These are phyloP conservation scores for Colletotrichum costaricense DNA, from an alignment of 2,329 filamentous ascomycete genomes.

Conservation along the genomic window DNA sequence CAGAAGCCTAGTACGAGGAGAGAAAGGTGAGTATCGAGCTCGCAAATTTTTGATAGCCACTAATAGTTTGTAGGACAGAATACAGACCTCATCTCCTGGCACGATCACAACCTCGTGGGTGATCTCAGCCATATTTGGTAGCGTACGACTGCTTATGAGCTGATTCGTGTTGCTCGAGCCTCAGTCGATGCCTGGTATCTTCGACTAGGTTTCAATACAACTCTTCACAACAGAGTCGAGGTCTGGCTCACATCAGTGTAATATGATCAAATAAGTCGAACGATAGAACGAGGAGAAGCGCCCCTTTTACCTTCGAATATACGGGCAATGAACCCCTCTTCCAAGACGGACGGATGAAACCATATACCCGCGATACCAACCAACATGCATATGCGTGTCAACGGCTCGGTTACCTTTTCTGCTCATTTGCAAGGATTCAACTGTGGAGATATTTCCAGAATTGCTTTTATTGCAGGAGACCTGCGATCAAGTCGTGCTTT, in stretches of 20 bases:
- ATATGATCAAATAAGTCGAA: not conserved
- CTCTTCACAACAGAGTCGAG: not conserved
- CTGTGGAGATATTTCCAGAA: not conserved
- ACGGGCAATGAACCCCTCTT: not conserved
- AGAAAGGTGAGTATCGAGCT: not conserved
- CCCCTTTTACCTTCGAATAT: not conserved
- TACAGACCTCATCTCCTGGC: not conserved
- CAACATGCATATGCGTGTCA: not conserved
- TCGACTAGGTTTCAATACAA: not conserved
- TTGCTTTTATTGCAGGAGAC: too few species aligned
- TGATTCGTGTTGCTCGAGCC: not conserved
- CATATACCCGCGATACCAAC: not conserved
- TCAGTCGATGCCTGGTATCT: not conserved
- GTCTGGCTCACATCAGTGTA: not conserved
- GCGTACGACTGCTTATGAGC: too few species aligned
- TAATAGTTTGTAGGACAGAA: too few species aligned
- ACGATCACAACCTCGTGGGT: not conserved
- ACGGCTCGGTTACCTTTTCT: not conserved
- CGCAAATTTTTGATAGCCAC: too few species aligned
- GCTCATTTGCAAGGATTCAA: not conserved
- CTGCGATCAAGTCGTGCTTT: too few species aligned
- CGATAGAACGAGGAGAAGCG: not conserved
- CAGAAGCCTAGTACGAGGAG: not conserved
- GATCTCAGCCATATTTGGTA: not conserved
- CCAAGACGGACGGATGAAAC: not conserved